A percentile compares a stretch with the other conserved stretches of the same genome.
phyloP scores from a whole-genome alignment of 768 basidiomycete species.

The Mycena filopes region DNA sequence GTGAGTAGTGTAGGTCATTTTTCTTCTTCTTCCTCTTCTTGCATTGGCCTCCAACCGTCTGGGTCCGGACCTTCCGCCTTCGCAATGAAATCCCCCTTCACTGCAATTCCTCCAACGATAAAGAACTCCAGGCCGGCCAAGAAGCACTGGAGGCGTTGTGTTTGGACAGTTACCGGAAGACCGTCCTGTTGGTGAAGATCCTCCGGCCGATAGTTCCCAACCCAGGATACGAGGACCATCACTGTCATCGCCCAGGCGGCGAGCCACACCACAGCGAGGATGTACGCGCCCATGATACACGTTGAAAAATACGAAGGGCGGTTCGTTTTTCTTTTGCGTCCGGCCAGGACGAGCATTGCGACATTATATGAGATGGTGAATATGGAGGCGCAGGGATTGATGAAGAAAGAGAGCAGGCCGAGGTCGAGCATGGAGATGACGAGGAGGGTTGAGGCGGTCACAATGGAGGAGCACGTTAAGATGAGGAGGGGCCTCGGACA shows the following conservation, averaged over 20 bases:
- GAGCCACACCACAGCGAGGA: slow-evolving; percentile 45
- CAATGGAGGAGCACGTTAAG: slow-evolving; percentile 40
- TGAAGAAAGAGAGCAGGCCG: slow-evolving; percentile 46
- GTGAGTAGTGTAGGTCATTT: background rate
- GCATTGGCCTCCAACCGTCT: slow-evolving; percentile 35
- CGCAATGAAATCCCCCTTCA: slow-evolving; percentile 39
- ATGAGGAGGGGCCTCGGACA: slow-evolving; percentile 41
- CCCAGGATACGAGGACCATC: slow-evolving; percentile 36
- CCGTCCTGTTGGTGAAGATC: slow-evolving; percentile 26
- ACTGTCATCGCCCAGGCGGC: slow-evolving; percentile 39
- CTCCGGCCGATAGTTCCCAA: slow-evolving; percentile 21
- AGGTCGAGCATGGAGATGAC: slow-evolving; percentile 47
- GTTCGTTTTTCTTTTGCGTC: slow-evolving; percentile 37
- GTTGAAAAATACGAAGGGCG: slow-evolving; percentile 48
- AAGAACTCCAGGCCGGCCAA: slow-evolving; percentile 40
- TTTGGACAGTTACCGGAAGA: slow-evolving; percentile 40
- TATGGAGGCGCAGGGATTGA: slow-evolving; percentile 43
- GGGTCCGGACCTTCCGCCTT: slow-evolving; percentile 44
- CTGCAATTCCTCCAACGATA: background rate
- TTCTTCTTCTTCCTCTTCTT: slow-evolving; percentile 17
- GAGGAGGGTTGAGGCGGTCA: slow-evolving; percentile 39
- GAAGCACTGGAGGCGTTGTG: slow-evolving; percentile 44
- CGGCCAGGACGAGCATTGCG: slow-evolving; percentile 32
- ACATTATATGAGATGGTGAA: slow-evolving; percentile 44
- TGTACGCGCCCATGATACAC: slow-evolving; percentile 41